These are phyloP conservation scores for Wickerhamomyces sp. DNA, from an alignment of 1,139 yeast species.

Conservation along the genomic window DNA sequence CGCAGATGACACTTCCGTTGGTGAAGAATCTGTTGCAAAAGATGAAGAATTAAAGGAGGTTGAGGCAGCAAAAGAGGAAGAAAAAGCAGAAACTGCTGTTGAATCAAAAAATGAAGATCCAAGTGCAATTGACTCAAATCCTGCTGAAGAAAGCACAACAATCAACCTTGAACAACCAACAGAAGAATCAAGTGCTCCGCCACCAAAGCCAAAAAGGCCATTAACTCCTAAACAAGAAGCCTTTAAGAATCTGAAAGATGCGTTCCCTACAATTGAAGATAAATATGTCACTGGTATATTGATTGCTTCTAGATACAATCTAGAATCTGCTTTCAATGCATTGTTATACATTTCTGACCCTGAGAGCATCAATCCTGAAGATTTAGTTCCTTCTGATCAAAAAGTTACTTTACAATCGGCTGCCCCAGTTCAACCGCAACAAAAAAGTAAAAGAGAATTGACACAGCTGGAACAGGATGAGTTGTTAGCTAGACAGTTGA, in stretches of 20 bases:
- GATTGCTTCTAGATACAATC: conserved; percentile 76
- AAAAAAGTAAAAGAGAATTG: conserved; percentile 8
- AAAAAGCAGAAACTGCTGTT: conserved; percentile 4
- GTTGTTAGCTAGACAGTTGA: conserved; percentile 73
- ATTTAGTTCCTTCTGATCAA: conserved; percentile 33
- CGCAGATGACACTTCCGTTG: conserved; percentile 8
- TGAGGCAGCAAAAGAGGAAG: conserved; percentile 1
- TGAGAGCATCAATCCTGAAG: conserved; percentile 52
- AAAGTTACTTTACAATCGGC: conserved; percentile 25
- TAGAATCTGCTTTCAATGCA: conserved; percentile 88
- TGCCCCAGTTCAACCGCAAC: conserved; percentile 10
- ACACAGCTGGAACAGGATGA: conserved; percentile 73
- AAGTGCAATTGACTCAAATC: background rate
- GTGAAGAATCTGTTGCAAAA: conserved; percentile 3
- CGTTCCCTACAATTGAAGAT: conserved; percentile 75
- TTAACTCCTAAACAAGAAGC: conserved; percentile 49
- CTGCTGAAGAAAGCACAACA: conserved; percentile 3
- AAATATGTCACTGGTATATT: conserved; percentile 70
- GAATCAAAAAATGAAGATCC: background rate
- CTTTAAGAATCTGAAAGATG: conserved; percentile 60
- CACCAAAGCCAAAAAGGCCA: conserved; percentile 65
- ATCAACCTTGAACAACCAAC: conserved; percentile 3
- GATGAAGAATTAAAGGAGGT: conserved; percentile 2
- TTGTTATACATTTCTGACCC: conserved; percentile 80
- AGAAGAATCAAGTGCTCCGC: conserved; percentile 34